phyloP scores from a whole-genome alignment of 257 asterid species.

The Haberlea rhodopensis region DNA sequence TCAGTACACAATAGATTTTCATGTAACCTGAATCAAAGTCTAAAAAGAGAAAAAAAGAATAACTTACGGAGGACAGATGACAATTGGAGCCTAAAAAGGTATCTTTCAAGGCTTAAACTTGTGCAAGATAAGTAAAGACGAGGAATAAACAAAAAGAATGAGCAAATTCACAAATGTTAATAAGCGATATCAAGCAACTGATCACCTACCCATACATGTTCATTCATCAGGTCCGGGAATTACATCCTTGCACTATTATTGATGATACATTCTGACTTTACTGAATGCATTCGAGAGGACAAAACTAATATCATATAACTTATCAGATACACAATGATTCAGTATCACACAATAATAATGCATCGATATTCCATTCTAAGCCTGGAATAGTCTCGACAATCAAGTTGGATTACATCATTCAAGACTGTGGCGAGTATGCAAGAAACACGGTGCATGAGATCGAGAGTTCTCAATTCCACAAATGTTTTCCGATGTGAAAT shows the following conservation, averaged over 20 bases:
- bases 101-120: not conserved
- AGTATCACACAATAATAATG: not conserved
- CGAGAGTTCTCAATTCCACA: conserved; percentile 18
- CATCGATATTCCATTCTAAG: too few species aligned
- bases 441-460: not conserved
- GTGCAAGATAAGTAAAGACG: not conserved
- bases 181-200: conserved; percentile 1
- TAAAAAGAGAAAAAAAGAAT: not conserved
- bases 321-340: too few species aligned
- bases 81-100: not conserved
- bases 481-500: conserved; percentile 26
- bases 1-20: too few species aligned
- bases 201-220: conserved; percentile 10
- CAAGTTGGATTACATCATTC: too few species aligned
- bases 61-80: not conserved
- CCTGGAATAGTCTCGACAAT: too few species aligned
- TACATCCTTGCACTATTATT: not conserved
- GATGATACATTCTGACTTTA: conserved; percentile 6
- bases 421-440: not conserved
- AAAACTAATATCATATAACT: not conserved
- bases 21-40: not conserved
- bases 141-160: not conserved
- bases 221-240: not conserved
- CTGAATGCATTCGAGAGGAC: not conserved
- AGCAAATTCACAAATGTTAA: not conserved